phyloP scores from a whole-genome alignment of 441 rosid genomes.

The Pelargonium cotyledonis region DNA sequence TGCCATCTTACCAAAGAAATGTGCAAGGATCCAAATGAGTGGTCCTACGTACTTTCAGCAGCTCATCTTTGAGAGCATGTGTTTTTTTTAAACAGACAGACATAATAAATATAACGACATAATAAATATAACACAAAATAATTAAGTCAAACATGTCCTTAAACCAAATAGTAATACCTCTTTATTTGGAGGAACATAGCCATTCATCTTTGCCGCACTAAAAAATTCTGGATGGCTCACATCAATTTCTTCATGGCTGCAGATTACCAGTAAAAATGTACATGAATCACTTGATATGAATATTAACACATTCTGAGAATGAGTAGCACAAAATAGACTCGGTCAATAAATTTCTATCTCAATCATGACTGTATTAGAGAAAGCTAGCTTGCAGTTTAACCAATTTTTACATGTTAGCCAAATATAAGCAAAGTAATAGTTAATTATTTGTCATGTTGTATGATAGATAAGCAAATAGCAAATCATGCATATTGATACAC shows the following conservation, averaged over 20 bases:
- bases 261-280: constrained; percentile 20
- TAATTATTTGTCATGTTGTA: not conserved
- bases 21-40: constrained; percentile 2
- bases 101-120: not conserved
- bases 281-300: not conserved
- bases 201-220: constrained; percentile 76
- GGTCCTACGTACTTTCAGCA: constrained; percentile 12
- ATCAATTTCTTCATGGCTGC: constrained; percentile 93
- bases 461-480: constrained; percentile 1
- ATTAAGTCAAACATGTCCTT: constrained; percentile 3
- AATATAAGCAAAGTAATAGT: not conserved
- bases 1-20: constrained; percentile 6
- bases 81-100: not conserved
- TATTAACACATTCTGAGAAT: constrained; percentile 5
- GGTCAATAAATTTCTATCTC: not conserved
- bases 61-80: constrained; percentile 8
- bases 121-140: not conserved
- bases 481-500: not conserved
- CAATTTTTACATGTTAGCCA: not conserved
- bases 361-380: not conserved
- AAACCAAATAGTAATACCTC: constrained; percentile 47
- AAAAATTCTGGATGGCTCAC: constrained; percentile 96
- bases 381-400: not conserved
- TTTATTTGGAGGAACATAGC: constrained; percentile 82
- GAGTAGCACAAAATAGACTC: not conserved